Evolutionary conservation across 2,329 filamentous ascomycete species (phyloP), one percentile per base, ranked within the genome.

Genomic region (Epichloe bromicola): DNA sequence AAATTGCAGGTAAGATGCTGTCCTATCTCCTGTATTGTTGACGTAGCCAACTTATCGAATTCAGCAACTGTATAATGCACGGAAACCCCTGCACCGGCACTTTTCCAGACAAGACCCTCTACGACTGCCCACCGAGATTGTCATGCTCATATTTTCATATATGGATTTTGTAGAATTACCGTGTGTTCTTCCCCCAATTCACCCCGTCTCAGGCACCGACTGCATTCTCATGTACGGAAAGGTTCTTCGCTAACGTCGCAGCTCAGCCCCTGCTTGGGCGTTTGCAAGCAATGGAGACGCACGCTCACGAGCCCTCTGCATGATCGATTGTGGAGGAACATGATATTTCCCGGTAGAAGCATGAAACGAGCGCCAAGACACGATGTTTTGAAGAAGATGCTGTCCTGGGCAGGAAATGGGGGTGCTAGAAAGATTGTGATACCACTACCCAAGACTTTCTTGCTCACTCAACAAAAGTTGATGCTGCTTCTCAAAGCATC

Each of bases 41-140:
- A 30, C 15, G 17, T 46, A 6, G n/a, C 50, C 43, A 14, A 43
- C 46, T 44, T 12, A 38, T 38, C 2, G 14, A 14, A 6, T 19
- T 1, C 20, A 70, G 68, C 62, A 67, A 58, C 60, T 71, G 5
- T 58, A 62, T 45, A 57, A 59, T 11, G 62, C 63, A 5, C 61
- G 67, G n/a, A 56, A 61, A 48, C 67, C 65, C 4, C 54, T 71
- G 3, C 65, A 69, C 33, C 51, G 54, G 12, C 61, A 59, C 17
- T 70, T 63, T 50, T 60, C 51, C 36, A 63, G 61, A 30, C 58
- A 58, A 37, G 68, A 71, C 50, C 68, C 68, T 2, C 46, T 71
- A 14, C 56, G 55, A 20, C 59, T 70, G 23, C 68, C 69, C 0
- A 51, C 59, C 3, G 69, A 71, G 46, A 58, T 71, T 48, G 56